A percentile compares a stretch with the other conserved stretches of the same genome.
phyloP scores from a whole-genome alignment of 2,329 filamentous ascomycete species.

The Sphaerulina vaccinii region DNA sequence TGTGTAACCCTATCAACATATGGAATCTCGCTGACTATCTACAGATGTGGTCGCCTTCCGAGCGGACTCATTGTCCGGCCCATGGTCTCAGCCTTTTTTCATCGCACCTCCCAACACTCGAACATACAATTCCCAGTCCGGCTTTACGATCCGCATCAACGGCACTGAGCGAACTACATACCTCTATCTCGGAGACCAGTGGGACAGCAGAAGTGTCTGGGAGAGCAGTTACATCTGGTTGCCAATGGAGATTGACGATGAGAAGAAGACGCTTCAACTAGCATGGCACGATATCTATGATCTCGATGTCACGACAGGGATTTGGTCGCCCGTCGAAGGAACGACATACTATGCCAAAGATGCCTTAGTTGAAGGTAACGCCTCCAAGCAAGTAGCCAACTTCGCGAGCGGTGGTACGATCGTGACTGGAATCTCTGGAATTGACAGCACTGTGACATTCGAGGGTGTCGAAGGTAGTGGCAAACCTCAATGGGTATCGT shows the following conservation, averaged over 20 bases:
- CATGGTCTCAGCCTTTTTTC: slow-evolving; percentile 61
- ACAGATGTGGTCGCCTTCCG: slow-evolving; percentile 59
- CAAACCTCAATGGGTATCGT: slow-evolving; percentile 57
- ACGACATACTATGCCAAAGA: slow-evolving; percentile 50
- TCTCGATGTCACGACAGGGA: slow-evolving; percentile 53
- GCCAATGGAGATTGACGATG: slow-evolving; percentile 53
- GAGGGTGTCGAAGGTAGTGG: slow-evolving; percentile 50
- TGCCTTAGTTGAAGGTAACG: slow-evolving; percentile 48
- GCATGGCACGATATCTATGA: slow-evolving; percentile 59
- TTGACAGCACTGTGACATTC: slow-evolving; percentile 56
- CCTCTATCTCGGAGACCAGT: slow-evolving; percentile 68
- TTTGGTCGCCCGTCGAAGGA: slow-evolving; percentile 49
- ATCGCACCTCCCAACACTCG: slow-evolving; percentile 58
- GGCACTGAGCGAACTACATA: slow-evolving; percentile 38
- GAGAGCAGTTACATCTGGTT: slow-evolving; percentile 60
- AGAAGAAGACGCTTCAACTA: slow-evolving; percentile 50
- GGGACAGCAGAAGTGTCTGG: slow-evolving; percentile 59
- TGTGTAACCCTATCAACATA: slow-evolving; percentile 17
- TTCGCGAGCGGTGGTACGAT: slow-evolving; percentile 52
- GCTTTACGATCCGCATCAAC: slow-evolving; percentile 54
- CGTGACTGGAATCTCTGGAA: slow-evolving; percentile 55
- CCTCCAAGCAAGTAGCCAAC: slow-evolving; percentile 57
- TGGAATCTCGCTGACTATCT: slow-evolving; percentile 1
- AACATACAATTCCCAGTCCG: slow-evolving; percentile 62
- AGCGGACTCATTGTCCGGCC: slow-evolving; percentile 55